phyloP scores from a whole-genome alignment of 768 basidiomycete genomes.

The Macrolepiota fuliginosa region DNA sequence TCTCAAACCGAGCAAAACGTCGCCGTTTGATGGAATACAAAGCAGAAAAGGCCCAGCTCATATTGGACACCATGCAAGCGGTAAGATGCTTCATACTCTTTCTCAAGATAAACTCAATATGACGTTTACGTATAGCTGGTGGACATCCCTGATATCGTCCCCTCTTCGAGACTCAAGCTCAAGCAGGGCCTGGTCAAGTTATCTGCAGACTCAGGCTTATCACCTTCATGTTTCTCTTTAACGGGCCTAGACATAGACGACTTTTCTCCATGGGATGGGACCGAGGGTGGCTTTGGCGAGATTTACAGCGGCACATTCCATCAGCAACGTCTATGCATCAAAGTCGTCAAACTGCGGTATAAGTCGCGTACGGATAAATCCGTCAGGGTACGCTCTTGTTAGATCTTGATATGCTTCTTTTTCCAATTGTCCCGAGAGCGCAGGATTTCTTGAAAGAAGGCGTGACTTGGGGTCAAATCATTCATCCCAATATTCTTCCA shows the following conservation, averaged over 20 bases:
- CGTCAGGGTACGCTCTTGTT: conserved; percentile 10
- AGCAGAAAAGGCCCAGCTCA: conserved; percentile 3
- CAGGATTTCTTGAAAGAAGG: conserved; percentile 27
- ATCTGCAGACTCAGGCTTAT: background rate
- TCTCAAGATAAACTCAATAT: background rate
- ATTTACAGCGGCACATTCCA: conserved; percentile 17
- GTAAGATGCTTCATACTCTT: background rate
- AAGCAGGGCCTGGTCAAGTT: conserved; percentile 5
- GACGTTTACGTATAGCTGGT: background rate
- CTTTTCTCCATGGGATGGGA: conserved; percentile 14
- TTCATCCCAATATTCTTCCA: conserved; percentile 29
- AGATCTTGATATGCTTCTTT: conserved; percentile 5
- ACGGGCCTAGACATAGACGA: conserved; percentile 2
- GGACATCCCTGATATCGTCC: conserved; percentile 1
- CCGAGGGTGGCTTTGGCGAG: conserved; percentile 21
- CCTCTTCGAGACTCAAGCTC: background rate
- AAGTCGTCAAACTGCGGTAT: conserved; percentile 21
- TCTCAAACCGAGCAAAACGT: background rate
- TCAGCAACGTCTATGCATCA: conserved; percentile 16
- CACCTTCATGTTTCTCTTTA: conserved; percentile 6
- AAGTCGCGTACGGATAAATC: conserved; percentile 17
- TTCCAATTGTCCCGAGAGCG: background rate
- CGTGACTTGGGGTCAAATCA: conserved; percentile 25
- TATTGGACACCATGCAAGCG: conserved; percentile 11
- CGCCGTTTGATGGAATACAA: conserved; percentile 5